A percentile compares a stretch with the other conserved stretches of the same genome.
phyloP scores from a whole-genome alignment of 371 early-diverging fungal species.

The Polyrhizophydium stewartii region DNA sequence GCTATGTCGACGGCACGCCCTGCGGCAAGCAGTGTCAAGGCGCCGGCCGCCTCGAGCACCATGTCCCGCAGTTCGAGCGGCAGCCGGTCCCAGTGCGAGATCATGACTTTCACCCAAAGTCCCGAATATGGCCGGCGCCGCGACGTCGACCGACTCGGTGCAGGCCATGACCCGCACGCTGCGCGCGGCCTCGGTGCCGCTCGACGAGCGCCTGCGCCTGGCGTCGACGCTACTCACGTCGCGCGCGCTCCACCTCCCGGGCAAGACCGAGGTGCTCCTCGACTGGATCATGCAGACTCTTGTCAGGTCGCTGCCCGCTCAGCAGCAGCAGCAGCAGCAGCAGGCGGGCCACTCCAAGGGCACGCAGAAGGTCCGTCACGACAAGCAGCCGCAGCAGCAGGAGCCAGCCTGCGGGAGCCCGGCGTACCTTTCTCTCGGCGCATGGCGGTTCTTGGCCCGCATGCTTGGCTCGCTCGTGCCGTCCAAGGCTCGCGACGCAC shows the following conservation, averaged over 20 bases:
- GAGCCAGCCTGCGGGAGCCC: background rate
- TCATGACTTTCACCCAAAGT: background rate
- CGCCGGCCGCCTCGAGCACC: no score
- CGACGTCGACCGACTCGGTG: background rate
- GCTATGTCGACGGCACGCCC: no score
- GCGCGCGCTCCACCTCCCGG: slow-evolving; percentile 1
- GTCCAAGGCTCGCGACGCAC: background rate
- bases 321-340: background rate
- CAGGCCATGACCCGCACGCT: background rate
- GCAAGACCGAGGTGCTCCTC: slow-evolving; percentile 16
- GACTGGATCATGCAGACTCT: slow-evolving; percentile 12
- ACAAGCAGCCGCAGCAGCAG: background rate
- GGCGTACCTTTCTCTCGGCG: background rate
- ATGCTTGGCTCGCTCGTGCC: background rate
- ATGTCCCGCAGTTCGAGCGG: no score
- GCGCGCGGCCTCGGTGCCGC: background rate
- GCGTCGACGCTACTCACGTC: background rate
- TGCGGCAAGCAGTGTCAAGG: no score
- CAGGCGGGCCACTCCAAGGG: background rate
- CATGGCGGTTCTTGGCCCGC: background rate
- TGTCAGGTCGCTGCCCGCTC: slow-evolving; percentile 3
- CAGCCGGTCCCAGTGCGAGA: no score
- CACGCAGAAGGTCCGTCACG: no score
- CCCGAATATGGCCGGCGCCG: background rate
- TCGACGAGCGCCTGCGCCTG: background rate